These are phyloP conservation scores for Ogataea trehalophila DNA, from an alignment of 805 yeast genomes.

Conservation along the genomic window DNA sequence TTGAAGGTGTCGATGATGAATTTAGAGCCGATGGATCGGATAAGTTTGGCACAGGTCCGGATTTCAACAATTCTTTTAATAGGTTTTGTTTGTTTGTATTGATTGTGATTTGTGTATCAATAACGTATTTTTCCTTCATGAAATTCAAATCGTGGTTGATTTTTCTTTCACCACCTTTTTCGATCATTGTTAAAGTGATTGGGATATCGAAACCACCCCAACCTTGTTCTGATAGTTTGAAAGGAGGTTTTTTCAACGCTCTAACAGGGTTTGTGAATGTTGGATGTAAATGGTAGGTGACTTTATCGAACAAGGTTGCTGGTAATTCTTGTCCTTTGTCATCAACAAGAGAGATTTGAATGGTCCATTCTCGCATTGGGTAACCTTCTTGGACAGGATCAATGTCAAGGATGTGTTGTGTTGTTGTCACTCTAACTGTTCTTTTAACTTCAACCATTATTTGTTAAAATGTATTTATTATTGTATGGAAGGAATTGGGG, in stretches of 20 bases:
- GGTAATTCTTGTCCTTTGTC: conserved; percentile 79
- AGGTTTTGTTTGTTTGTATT: conserved; percentile 73
- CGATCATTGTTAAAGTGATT: conserved; percentile 69
- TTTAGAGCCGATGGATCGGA: conserved; percentile 1
- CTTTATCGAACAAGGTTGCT: conserved; percentile 85
- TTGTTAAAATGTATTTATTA: too few species aligned
- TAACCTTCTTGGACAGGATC: conserved; percentile 85
- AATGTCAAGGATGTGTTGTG: conserved; percentile 76
- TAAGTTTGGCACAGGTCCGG: conserved; percentile 68
- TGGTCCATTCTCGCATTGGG: conserved; percentile 93
- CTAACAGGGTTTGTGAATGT: conserved; percentile 89
- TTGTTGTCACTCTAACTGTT: conserved; percentile 81
- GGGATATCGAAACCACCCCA: conserved; percentile 98
- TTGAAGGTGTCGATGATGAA: background rate
- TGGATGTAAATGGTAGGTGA: conserved; percentile 90
- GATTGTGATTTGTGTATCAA: conserved; percentile 71
- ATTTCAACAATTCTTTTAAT: conserved; percentile 67
- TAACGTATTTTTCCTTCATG: conserved; percentile 65
- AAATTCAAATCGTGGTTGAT: conserved; percentile 88
- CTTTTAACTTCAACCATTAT: conserved; percentile 59
- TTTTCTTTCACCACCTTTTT: conserved; percentile 84
- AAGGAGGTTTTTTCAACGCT: conserved; percentile 76
- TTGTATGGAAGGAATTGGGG: too few species aligned
- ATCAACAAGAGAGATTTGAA: conserved; percentile 70
- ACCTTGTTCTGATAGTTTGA: conserved; percentile 85